Base-by-base conservation (phyloP, 768 basidiomycete genomes). In the Nevesoporus exiguus region DNA sequence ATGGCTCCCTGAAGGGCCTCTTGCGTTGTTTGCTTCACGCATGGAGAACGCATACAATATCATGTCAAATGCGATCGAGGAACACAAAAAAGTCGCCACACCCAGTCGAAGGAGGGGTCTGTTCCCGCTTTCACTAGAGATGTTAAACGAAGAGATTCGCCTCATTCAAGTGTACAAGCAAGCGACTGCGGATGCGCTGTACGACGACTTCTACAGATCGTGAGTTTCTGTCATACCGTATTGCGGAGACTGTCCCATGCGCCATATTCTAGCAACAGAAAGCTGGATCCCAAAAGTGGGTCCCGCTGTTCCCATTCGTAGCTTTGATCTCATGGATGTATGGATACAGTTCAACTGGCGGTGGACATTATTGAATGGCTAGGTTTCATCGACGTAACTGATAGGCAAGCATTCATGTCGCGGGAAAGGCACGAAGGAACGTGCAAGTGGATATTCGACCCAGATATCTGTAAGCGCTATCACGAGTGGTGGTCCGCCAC, bases 211-310 rank as follows among this genome's bases (percentile, higher is more conserved):
- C 52, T 62, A 65, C 47, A 54, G 1, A 52, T 53, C 54, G 65
- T 62, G 36, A 36, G 65, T 57, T 25, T 22, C 13, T 30, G 11
- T 33, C 19, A 4, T n/a, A 0, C 15, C 14, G 15, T 22, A n/a
- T 29, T 15, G 10, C 10, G 3, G 29, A 15, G 22, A 19, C 31
- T 33, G 10, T 52, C 45, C 52, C 40, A 43, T 37, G 11, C 21
- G 8, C 51, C 47, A 7, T 47, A 33, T 41, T 59, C 19, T 17
- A 66, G 65, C 34, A 22, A 59, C 39, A 56, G 31, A 19, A 58
- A 60, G 46, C 6, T 58, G 24, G 66, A 65, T n/a, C 60, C 62
- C 19, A 67, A 67, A 47, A 57, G 65, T 66, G 15, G 10, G 66
- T 56, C 36, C 29, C 13, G 2, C 27, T 19, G 3, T 50, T n/a